Evolutionary conservation across 2,329 filamentous ascomycete species (phyloP), one percentile per base, ranked within the genome.

Genomic region (Fusarium bactridioides): DNA sequence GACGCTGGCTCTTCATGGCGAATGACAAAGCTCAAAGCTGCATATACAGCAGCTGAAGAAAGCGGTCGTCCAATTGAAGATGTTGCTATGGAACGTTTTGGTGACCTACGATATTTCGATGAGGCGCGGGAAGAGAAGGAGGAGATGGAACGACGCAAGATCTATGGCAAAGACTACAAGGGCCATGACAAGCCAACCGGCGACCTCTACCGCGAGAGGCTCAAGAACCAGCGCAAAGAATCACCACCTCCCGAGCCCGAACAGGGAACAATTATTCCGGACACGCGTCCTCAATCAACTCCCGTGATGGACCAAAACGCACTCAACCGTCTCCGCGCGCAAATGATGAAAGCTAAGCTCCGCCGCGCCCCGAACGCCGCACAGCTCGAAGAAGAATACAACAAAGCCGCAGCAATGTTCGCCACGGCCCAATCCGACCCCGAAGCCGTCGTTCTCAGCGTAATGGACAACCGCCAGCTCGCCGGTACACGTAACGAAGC

Each of bases 281-380:
- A 61, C 10, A 57, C 47, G 1, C 59, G 91, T n/a, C 84, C 87
- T 5, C 63, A 74, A 19, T 35, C 75, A 1, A 56, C 72, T 0
- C 69, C 77, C 7, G 84, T 84, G 23, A 83, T 97, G 25, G 93
- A 97, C 75, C 90, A 93, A 77, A 96, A 94, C 0, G 86, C 91
- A 0, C 85, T 99, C 61, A 99, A 99, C 82, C 91, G 93, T 68
- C 88, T 99, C 55, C 95, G 95, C 73, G 96, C 96, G 0, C 93
- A 96, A 78, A 91, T 98, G 86, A 95, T 99, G 92, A 98, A 97
- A 80, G 96, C 96, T 9, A 97, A 97, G 79, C 84, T 99, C 51
- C 92, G 91, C 68, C 91, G 92, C 21, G 90, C 93, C 0, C 88
- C 94, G 1, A 91, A 97, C 73, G 92, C 90, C 3, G 89, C 89